Evolutionary conservation across 2,329 filamentous ascomycete species (phyloP).

Genomic region (Exophiala alcalophila): DNA sequence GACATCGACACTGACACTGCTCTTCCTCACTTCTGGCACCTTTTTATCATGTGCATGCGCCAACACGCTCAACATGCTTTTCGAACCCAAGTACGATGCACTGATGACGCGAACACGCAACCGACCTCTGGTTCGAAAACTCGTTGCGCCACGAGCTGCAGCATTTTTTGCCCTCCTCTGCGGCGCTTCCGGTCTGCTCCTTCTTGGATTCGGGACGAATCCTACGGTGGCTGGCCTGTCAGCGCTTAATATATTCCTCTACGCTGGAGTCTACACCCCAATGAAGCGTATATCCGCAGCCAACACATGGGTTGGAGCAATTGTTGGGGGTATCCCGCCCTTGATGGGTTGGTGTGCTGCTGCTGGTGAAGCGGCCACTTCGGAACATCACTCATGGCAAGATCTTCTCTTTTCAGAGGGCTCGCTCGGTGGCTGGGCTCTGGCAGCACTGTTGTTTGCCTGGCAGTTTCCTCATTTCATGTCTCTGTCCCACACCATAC

Average conservation of each 20-base stretch:
- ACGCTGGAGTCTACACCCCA: conserved; percentile 89
- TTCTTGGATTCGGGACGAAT: conserved; percentile 87
- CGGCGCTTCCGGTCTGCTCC: conserved; percentile 65
- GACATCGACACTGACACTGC: conserved; percentile 76
- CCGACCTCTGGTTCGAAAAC: conserved; percentile 76
- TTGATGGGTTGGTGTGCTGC: conserved; percentile 98
- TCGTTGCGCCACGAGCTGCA: conserved; percentile 70
- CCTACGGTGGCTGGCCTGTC: conserved; percentile 87
- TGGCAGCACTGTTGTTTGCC: conserved; percentile 79
- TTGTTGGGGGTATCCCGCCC: conserved; percentile 90
- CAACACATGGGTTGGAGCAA: conserved; percentile 92
- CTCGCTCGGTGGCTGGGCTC: conserved; percentile 78
- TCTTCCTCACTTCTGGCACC: conserved; percentile 88
- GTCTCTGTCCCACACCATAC: conserved; percentile 81
- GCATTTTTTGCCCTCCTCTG: conserved; percentile 74
- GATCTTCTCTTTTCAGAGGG: conserved; percentile 72
- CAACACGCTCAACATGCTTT: conserved; percentile 95
- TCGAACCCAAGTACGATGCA: conserved; percentile 85
- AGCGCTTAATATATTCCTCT: conserved; percentile 78
- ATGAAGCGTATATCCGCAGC: conserved; percentile 80
- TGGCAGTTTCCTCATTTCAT: conserved; percentile 99
- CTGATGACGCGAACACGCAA: conserved; percentile 93
- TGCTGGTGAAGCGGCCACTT: conserved; percentile 77
- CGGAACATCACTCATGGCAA: conserved; percentile 67
- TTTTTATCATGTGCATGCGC: conserved; percentile 85